Evolutionary conservation across 192 early-diverging fungal species (phyloP).

Genomic region (Backusella circina): DNA sequence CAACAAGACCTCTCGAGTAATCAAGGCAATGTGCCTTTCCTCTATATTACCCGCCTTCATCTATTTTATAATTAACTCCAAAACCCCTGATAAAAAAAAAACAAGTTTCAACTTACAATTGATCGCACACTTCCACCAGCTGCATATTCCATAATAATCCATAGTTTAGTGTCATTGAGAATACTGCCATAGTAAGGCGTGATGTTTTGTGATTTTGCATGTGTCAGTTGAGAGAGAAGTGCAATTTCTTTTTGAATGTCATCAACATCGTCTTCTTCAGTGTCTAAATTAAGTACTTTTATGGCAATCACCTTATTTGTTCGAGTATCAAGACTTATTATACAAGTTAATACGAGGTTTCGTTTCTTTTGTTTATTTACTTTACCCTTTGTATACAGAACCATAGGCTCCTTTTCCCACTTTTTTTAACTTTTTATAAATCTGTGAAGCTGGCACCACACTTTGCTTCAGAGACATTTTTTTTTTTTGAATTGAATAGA

Average conservation of each 20-base stretch:
- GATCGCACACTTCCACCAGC: conserved; percentile 87
- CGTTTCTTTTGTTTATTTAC: background rate
- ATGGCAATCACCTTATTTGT: conserved; percentile 87
- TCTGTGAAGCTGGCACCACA: conserved; percentile 29
- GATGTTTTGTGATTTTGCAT: conserved; percentile 83
- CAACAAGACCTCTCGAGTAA: conserved; percentile 82
- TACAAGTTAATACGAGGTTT: background rate
- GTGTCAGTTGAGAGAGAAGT: conserved; percentile 78
- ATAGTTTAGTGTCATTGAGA: conserved; percentile 88
- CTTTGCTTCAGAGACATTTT: conserved; percentile 4
- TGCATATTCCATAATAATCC: conserved; percentile 99
- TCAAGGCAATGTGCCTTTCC: conserved; percentile 85
- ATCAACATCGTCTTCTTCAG: conserved; percentile 91
- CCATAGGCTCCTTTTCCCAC: conserved; percentile 68
- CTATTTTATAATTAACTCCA: conserved; percentile 25
- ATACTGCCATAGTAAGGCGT: conserved; percentile 92
- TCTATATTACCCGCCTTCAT: conserved; percentile 82
- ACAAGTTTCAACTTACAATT: conserved; percentile 50
- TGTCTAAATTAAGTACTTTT: conserved; percentile 97
- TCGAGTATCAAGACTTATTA: conserved; percentile 61
- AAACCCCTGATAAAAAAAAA: background rate
- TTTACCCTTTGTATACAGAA: conserved; percentile 69
- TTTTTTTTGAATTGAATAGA: background rate
- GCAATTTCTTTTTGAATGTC: conserved; percentile 95
- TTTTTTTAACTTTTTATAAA: conserved; percentile 50